phyloP scores from a whole-genome alignment of 106 monocot species.

The Acorus gramineus region DNA sequence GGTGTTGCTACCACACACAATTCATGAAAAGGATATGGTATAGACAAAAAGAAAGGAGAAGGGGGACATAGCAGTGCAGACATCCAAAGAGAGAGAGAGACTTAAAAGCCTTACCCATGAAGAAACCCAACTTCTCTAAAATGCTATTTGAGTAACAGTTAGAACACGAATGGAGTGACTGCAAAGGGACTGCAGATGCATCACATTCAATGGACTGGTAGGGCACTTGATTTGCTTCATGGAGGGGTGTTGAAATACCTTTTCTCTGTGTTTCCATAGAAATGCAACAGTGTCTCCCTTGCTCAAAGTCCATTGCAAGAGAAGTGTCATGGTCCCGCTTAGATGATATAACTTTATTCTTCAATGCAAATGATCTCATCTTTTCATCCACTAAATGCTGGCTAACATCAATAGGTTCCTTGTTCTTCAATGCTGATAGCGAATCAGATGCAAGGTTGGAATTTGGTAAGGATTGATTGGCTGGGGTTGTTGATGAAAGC shows the following conservation, averaged over 20 bases:
- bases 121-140: constrained; percentile 5
- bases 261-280: constrained; percentile 19
- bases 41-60: too few relatives aligned
- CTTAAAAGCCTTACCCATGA: constrained; percentile 15
- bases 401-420: constrained; percentile 1
- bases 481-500: constrained; percentile 5
- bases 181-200: constrained; percentile 11
- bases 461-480: constrained; percentile 13
- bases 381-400: constrained; percentile 26
- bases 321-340: constrained; percentile 6
- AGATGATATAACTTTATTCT: constrained; percentile 17
- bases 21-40: too few relatives aligned
- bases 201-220: constrained; percentile 14
- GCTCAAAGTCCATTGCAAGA: constrained; percentile 6
- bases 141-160: constrained; percentile 15
- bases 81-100: neutral
- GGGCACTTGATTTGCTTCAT: constrained; percentile 9
- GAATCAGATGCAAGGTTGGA: constrained; percentile 8
- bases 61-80: too few relatives aligned
- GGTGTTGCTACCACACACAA: too few relatives aligned
- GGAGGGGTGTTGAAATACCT: constrained; percentile 2
- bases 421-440: constrained; percentile 14
- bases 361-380: constrained; percentile 13
- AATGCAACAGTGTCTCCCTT: constrained; percentile 26
- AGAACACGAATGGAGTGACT: constrained; percentile 21